Base-by-base conservation (phyloP, 345 rosid genomes). In the Litchi chinensis region DNA sequence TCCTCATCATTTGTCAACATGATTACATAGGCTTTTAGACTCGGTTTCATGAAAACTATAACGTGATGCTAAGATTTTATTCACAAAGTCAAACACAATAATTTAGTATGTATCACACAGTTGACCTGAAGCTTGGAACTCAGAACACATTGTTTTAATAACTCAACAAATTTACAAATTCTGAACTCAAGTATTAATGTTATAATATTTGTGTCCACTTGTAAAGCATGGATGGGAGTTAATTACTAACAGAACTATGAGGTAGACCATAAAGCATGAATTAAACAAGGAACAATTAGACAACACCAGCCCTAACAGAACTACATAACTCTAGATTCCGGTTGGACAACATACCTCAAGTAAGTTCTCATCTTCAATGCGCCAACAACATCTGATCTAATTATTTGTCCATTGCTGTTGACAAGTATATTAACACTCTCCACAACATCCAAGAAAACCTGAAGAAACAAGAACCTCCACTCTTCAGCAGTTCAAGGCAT, bases 311-410 rank as follows among this genome's bases (percentile, higher is more conserved):
- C 52, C 68, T 19, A 57, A 56, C 26, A 18, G 6, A 59, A 68
- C 60, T 77, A 72, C 0, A 39, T 63, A 68, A 50, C 59, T 68
- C 6, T 18, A 62, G 65, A 65, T 5, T 43, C 43, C 24, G 24
- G 32, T 60, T 68, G 13, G 79, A 43, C 44, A n/a, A 70, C 87
- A 74, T 74, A 96, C 99, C 94, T 96, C 83, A 96, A 82, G 83
- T 90, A 94, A 24, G 98, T 91, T 84, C 99, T 87, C 99, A 96
- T 96, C 92, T 96, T 96, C 85, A 96, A 80, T 16, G 98, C 99
- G 77, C 98, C 99, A 70, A 93, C 97, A 62, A 96, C 98, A 87
- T 96, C 99, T 9, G 98, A 96, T 82, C 97, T 85, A 75, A 94
- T 86, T 26, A 96, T 91, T 80, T 96, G 98, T 59, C 99, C 99